Base-by-base conservation (phyloP, 108 stramenopile genomes). In the Skeletonema potamos region DNA sequence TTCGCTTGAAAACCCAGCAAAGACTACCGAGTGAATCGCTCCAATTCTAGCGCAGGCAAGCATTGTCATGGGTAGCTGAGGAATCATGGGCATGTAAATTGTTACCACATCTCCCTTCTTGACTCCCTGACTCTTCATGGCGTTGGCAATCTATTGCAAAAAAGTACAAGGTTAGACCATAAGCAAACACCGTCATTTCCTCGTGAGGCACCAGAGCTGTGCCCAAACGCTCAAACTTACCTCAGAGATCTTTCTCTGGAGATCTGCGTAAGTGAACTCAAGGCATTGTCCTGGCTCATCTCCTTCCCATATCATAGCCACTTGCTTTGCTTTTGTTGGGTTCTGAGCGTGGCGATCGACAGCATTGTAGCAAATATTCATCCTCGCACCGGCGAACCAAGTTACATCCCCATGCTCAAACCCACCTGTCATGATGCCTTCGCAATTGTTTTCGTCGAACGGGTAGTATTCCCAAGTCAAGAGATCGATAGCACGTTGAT, bases 1-100 rank as follows among this genome's bases (percentile, higher is more conserved):
- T 57, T 95, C 97, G 44, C 96, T 86, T 27, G 87, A 89, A 68
- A 98, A 99, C 3, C 99, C 99, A 24, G 99, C 99, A 74, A 96
- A 94, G 1, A 96, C 92, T 2, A 96, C 92, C 36, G 87, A 89
- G 84, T 96, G 95, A 17, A 91, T 68, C 15, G 93, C 93, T 20
- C 95, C 95, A 54, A 96, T 87, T 37, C 95, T 75, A 44, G 92
- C 85, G 64, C 93, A 94, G 26, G 95, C 95, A 6, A 96, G 83
- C 86, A 96, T 94, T 24, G 84, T 86, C 73, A 94, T 86, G 20
- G 87, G 92, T 15, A 88, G 68, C 65, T 96, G 90, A 32, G 90
- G 90, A 48, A 96, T 88, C 95, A 96, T 96, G n/a, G 95, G 93
- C 93, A 96, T 87, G 82, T 96, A 96, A 32, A 93, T 76, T 30